A percentile compares a stretch with the other conserved stretches of the same genome.
phyloP scores from a whole-genome alignment of 1,284 basidiomycete species.

The Sphaerobolus stellatus region DNA sequence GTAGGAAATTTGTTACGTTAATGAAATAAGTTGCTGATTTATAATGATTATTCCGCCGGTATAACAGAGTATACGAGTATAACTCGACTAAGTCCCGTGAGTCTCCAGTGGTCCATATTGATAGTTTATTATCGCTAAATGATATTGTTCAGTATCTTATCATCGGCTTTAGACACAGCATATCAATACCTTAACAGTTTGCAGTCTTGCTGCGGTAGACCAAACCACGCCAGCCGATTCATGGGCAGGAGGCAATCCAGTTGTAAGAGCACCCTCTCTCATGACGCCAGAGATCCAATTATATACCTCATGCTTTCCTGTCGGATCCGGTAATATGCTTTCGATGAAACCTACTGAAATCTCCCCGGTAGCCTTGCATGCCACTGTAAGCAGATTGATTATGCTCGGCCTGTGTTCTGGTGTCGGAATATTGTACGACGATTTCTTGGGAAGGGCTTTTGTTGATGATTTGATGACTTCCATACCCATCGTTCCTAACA shows the following conservation, averaged over 20 bases:
- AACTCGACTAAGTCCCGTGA: too few species aligned
- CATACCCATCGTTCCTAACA: background rate
- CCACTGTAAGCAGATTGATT: background rate
- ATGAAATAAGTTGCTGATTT: too few species aligned
- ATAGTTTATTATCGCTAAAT: too few species aligned
- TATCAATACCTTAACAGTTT: too few species aligned
- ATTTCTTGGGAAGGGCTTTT: background rate
- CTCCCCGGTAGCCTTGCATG: background rate
- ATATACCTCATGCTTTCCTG: background rate
- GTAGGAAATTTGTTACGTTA: too few species aligned
- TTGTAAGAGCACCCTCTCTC: background rate
- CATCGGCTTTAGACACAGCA: too few species aligned
- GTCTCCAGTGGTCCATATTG: too few species aligned
- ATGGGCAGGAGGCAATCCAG: background rate
- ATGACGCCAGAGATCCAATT: background rate
- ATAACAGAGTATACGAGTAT: too few species aligned
- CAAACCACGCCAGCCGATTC: background rate
- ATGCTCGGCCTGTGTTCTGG: background rate
- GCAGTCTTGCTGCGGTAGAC: too few species aligned
- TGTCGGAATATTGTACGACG: background rate
- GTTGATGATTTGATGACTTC: background rate
- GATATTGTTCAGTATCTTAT: too few species aligned
- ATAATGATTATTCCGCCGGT: too few species aligned
- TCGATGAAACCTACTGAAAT: background rate
- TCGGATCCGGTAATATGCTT: background rate